These are phyloP conservation scores for Pichia scutulata DNA, from an alignment of 805 yeast genomes.

Conservation along the genomic window DNA sequence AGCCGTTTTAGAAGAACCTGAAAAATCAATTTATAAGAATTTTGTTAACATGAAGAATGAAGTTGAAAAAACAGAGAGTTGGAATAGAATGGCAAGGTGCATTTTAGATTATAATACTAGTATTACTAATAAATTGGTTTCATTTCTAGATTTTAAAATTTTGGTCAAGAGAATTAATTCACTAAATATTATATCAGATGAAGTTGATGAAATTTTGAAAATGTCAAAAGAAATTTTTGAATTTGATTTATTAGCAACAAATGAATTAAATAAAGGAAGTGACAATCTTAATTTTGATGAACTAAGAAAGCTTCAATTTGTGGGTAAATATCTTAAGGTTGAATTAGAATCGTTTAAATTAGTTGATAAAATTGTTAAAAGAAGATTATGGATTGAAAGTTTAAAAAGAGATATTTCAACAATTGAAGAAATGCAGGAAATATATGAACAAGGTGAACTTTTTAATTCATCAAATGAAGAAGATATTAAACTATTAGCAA, in stretches of 20 bases:
- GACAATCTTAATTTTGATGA: conserved; percentile 33
- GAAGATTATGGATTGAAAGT: conserved; percentile 33
- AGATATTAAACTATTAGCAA: conserved; percentile 11
- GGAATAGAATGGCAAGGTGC: conserved; percentile 49
- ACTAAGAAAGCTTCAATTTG: conserved; percentile 42
- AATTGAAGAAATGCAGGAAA: conserved; percentile 16
- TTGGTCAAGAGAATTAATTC: conserved; percentile 41
- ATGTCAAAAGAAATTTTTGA: conserved; percentile 43
- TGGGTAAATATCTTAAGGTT: conserved; percentile 56
- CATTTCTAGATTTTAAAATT: conserved; percentile 28
- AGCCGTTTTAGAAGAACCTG: conserved; percentile 1
- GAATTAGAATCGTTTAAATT: conserved; percentile 40
- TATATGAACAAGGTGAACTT: conserved; percentile 21
- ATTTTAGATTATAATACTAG: conserved; percentile 31
- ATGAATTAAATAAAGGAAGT: conserved; percentile 24
- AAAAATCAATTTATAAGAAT: conserved; percentile 9
- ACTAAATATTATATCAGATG: conserved; percentile 46
- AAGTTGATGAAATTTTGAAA: conserved; percentile 51
- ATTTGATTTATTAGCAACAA: conserved; percentile 41
- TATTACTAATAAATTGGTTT: neutral
- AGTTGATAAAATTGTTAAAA: conserved; percentile 31
- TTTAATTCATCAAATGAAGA: conserved; percentile 14
- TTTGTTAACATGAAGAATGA: conserved; percentile 32
- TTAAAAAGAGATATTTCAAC: conserved; percentile 16
- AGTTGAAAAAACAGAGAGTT: conserved; percentile 38